A percentile compares a stretch with the other conserved stretches of the same genome.
Conservation (phyloP, 2,329 filamentous ascomycete genomes). For the Cladophialophora exuberans region DNA sequence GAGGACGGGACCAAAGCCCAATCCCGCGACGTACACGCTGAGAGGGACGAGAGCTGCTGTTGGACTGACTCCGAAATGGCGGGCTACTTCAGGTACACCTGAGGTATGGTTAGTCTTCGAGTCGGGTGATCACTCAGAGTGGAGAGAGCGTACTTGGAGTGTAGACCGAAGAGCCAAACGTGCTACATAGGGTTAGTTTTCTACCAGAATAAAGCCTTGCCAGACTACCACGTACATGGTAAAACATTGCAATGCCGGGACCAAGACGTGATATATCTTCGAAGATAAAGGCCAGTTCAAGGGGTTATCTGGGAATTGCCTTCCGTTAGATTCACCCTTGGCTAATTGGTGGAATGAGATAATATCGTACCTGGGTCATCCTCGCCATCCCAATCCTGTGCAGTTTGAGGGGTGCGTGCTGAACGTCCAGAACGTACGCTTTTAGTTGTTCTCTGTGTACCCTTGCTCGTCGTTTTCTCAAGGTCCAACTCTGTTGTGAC, state of each 20-base stretch:
- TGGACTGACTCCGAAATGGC: conserved; percentile 36
- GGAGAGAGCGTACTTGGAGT: conserved; percentile 31
- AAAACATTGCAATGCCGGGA: conserved; percentile 30
- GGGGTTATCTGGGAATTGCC: conserved; percentile 55
- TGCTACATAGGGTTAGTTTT: conserved; percentile 26
- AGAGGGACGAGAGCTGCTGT: conserved; percentile 59
- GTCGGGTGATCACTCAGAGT: neutral
- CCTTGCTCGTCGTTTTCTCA: conserved; percentile 23
- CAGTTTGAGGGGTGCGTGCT: conserved; percentile 17
- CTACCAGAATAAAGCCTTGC: neutral
- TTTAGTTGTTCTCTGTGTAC: conserved; percentile 13
- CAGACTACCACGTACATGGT: conserved; percentile 21
- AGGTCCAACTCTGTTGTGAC: conserved; percentile 15
- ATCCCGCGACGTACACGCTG: conserved; percentile 71
- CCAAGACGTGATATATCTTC: conserved; percentile 44
- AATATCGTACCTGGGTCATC: conserved; percentile 48
- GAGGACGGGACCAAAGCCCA: conserved; percentile 71
- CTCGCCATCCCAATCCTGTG: conserved; percentile 59
- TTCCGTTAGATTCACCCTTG: neutral
- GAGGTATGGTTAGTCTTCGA: neutral
- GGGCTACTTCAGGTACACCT: conserved; percentile 59
- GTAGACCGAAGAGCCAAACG: conserved; percentile 41
- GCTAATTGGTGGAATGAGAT: neutral
- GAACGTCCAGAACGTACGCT: conserved; percentile 14
- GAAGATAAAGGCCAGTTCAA: conserved; percentile 58